Evolutionary conservation across 2,329 filamentous ascomycete genomes (phyloP).

Genomic region (Zopfia rhizophila): DNA sequence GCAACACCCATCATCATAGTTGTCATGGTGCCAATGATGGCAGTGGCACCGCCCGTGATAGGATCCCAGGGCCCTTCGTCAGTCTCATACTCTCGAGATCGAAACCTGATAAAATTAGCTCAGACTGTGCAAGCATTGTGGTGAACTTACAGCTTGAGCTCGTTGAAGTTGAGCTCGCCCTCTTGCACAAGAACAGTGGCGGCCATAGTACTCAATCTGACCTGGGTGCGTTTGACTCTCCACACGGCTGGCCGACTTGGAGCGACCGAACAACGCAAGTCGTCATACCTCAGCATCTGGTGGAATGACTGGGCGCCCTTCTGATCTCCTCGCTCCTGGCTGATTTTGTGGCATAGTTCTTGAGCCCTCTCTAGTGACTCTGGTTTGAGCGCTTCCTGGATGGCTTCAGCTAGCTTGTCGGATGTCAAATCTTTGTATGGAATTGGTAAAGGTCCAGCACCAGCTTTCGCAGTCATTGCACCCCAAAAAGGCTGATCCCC

Average conservation of each 20-base stretch:
- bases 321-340: constrained; percentile 48
- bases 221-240: constrained; percentile 51
- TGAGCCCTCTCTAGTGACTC: constrained; percentile 48
- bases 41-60: constrained; percentile 68
- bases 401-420: constrained; percentile 50
- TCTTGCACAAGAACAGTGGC: constrained; percentile 51
- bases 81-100: constrained; percentile 51
- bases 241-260: constrained; percentile 49
- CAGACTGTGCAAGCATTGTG: not conserved
- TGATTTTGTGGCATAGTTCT: constrained; percentile 51
- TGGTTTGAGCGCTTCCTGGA: constrained; percentile 51
- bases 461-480: constrained; percentile 53
- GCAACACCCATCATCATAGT: constrained; percentile 84
- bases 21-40: constrained; percentile 83
- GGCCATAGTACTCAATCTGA: constrained; percentile 49
- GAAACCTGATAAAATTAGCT: constrained; percentile 39
- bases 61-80: constrained; percentile 54
- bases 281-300: constrained; percentile 51
- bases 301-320: constrained; percentile 51
- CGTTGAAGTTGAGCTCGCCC: constrained; percentile 47
- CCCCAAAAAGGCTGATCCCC: constrained; percentile 56
- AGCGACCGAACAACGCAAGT: constrained; percentile 46
- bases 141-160: constrained; percentile 49
- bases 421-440: constrained; percentile 53
- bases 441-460: constrained; percentile 53